These are phyloP conservation scores for Syzygium malaccense DNA, from an alignment of 441 rosid genomes.

Conservation along the genomic window DNA sequence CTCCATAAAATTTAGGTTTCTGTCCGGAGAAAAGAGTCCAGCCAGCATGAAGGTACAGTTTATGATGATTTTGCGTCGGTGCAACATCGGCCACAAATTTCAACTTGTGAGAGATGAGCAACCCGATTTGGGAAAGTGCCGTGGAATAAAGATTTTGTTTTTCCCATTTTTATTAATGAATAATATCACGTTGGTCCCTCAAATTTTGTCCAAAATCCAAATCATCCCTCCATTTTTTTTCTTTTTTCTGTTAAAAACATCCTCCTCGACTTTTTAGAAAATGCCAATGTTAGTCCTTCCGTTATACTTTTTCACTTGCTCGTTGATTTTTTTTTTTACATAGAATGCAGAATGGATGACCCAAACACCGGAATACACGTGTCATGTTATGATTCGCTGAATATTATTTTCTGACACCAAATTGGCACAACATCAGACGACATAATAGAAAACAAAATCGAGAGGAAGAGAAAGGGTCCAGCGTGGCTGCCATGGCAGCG, in stretches of 20 bases:
- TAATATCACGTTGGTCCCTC: not conserved
- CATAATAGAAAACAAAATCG: not conserved
- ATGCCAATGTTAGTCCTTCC: not conserved
- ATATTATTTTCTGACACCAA: too few species aligned
- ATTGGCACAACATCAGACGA: not conserved
- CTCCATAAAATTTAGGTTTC: not conserved
- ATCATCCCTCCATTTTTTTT: not conserved
- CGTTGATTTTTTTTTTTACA: not conserved
- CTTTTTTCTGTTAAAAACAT: not conserved
- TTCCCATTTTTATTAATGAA: not conserved
- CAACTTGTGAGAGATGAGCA: not conserved
- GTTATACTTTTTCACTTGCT: not conserved
- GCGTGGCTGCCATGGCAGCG: fast-evolving
- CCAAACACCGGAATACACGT: not conserved
- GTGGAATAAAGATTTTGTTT: not conserved
- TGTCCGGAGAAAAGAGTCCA: not conserved
- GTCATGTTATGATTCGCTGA: not conserved
- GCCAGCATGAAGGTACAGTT: not conserved
- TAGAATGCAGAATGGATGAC: not conserved
- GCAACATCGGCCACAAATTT: not conserved
- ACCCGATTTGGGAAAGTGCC: not conserved
- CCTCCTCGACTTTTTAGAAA: not conserved
- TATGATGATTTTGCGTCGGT: not conserved
- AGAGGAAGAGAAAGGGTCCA: not conserved
- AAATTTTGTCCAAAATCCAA: not conserved